Evolutionary conservation across 192 early-diverging fungal genomes (phyloP).

Genomic region (Rhizophagus prolifer): DNA sequence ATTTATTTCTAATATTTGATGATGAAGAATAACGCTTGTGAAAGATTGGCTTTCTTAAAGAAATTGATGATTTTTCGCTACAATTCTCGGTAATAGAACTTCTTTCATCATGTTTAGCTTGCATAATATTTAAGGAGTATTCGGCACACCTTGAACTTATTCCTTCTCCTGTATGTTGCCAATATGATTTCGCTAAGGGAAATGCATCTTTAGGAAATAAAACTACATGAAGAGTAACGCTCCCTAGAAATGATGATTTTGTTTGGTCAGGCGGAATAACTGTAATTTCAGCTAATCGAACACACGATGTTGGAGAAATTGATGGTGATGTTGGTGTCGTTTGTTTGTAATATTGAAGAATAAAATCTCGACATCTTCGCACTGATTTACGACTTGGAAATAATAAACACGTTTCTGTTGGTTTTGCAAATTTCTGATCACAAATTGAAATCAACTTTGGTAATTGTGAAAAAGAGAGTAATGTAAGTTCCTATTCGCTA

Average conservation of each 20-base stretch:
- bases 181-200: constrained; percentile 85
- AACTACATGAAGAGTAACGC: constrained; percentile 58
- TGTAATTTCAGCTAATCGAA: constrained; percentile 68
- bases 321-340: constrained; percentile 28
- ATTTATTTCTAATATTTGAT: not conserved
- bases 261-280: constrained; percentile 53
- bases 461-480: not conserved
- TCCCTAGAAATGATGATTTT: constrained; percentile 37
- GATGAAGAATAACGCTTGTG: constrained; percentile 17
- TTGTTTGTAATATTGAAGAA: constrained; percentile 49
- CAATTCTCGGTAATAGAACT: constrained; percentile 29
- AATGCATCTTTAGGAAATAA: constrained; percentile 72
- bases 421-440: constrained; percentile 64
- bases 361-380: constrained; percentile 65
- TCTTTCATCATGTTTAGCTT: constrained; percentile 47
- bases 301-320: constrained; percentile 13
- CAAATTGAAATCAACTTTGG: constrained; percentile 43
- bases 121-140: constrained; percentile 72
- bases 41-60: constrained; percentile 35
- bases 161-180: constrained; percentile 94
- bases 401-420: constrained; percentile 66
- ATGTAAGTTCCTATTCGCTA: not conserved
- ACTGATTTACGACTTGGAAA: constrained; percentile 72
- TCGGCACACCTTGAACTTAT: constrained; percentile 86
- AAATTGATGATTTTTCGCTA: constrained; percentile 21